Conservation (phyloP, 257 asterid genomes). For the Scutellaria barbata region DNA sequence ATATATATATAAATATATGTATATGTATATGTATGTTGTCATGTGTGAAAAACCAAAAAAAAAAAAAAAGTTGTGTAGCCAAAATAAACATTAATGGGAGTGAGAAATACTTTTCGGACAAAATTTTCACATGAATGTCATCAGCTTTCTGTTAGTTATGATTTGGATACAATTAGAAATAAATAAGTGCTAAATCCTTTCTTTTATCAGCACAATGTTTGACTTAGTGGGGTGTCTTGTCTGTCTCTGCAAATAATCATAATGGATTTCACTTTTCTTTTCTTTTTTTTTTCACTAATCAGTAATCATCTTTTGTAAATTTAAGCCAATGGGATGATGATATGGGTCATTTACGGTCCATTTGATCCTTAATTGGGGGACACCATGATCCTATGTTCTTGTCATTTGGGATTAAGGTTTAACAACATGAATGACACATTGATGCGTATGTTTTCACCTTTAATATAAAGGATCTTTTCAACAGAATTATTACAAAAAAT, state of each 20-base stretch:
- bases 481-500: constrained; percentile 26
- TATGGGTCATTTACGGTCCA: constrained; percentile 32
- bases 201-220: constrained; percentile 31
- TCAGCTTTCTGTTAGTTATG: not conserved
- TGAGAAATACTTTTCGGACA: constrained; percentile 32
- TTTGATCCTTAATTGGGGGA: constrained; percentile 37
- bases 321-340: constrained; percentile 32
- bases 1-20: too few relatives aligned
- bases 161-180: not conserved
- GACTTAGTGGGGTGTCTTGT: constrained; percentile 42
- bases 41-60: constrained; percentile 16
- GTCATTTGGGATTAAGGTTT: constrained; percentile 37
- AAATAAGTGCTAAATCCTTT: constrained; percentile 5
- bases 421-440: constrained; percentile 32
- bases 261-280: constrained; percentile 40
- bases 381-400: constrained; percentile 41
- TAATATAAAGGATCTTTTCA: not conserved
- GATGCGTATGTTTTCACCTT: constrained; percentile 9
- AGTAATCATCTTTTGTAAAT: constrained; percentile 20
- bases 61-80: constrained; percentile 35
- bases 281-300: not conserved
- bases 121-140: constrained; percentile 27
- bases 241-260: constrained; percentile 33
- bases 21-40: constrained; percentile 8
- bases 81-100: constrained; percentile 37